These are phyloP conservation scores for Clonostachys solani DNA, from an alignment of 2,329 filamentous ascomycete species.

Conservation along the genomic window DNA sequence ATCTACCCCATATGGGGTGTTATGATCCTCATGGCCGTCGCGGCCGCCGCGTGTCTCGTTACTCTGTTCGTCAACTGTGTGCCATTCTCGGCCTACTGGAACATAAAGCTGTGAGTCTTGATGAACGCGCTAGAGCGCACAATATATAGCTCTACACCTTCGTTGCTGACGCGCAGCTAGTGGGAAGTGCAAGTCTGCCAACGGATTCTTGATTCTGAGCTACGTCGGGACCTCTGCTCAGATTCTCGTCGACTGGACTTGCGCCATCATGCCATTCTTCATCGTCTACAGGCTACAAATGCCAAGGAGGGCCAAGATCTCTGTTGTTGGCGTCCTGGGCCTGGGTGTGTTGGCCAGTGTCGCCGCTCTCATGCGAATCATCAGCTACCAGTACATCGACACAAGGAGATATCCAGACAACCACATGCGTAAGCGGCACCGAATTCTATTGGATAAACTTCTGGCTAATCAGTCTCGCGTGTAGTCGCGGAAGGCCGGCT, in stretches of 20 bases:
- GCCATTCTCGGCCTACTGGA: conserved; percentile 12
- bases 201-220: background rate
- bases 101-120: conserved; percentile 7
- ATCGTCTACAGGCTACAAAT: conserved; percentile 17
- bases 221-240: background rate
- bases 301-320: conserved; percentile 11
- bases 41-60: background rate
- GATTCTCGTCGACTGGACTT: conserved; percentile 10
- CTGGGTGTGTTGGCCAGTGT: conserved; percentile 5
- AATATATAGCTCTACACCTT: background rate
- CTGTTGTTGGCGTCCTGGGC: conserved; percentile 2
- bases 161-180: background rate
- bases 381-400: conserved; percentile 5
- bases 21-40: background rate
- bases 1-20: background rate
- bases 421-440: conserved; percentile 3
- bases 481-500: conserved; percentile 2
- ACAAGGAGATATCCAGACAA: conserved; percentile 4
- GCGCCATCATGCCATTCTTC: conserved; percentile 19
- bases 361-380: conserved; percentile 4
- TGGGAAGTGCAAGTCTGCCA: background rate
- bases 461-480: background rate
- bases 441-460: background rate
- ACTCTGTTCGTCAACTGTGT: conserved; percentile 11
- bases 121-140: background rate